Base-by-base conservation (phyloP, 1,139 yeast species). In the Hyphopichia khmerensis region DNA sequence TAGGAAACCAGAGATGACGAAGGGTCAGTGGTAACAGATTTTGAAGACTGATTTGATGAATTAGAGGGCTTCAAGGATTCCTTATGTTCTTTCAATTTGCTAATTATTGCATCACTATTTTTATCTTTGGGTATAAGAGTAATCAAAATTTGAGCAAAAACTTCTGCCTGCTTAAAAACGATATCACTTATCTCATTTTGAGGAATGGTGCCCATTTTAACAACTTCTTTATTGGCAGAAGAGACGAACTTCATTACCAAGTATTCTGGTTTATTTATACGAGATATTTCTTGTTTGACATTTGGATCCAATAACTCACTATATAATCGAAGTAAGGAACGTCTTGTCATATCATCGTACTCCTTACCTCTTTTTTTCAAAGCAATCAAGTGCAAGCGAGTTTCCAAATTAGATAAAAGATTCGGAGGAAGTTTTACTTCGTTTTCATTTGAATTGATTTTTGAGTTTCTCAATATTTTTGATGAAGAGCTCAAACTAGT, bases 201-300 rank as follows among this genome's bases (percentile, higher is more conserved):
- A 4, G 71, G 71, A n/a, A 60, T 51, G 34, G 62, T 57, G 1
- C 78, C 77, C 33, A 79, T 50, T 48, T 82, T 81, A 40, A 69
- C 72, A 32, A 85, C 59, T 57, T 84, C 91, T 50, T 80, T 83
- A 43, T 81, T 80, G 8, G 87, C 82, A 45, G 79, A 73, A 19
- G 83, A 74, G 17, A 84, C 78, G 57, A 86, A 87, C 57, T 77
- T 72, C 69, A 84, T 77, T 8, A 87, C 76, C 40, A 87, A 64
- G 44, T 81, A 85, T 49, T 84, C 91, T 1, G 82, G 79, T 31
- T 78, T 72, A 33, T 69, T 67, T 43, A 74, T 69, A 18, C 72
- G 58, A 35, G 64, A 48, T 34, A 70, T 49, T 21, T 75, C 79
- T 16, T 58, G 52, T 47, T 72, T 67, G 40, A 69, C 67, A 2